Evolutionary conservation across 2,329 filamentous ascomycete species (phyloP), one percentile per base, ranked within the genome.

Genomic region (Neocucurbitaria cava): DNA sequence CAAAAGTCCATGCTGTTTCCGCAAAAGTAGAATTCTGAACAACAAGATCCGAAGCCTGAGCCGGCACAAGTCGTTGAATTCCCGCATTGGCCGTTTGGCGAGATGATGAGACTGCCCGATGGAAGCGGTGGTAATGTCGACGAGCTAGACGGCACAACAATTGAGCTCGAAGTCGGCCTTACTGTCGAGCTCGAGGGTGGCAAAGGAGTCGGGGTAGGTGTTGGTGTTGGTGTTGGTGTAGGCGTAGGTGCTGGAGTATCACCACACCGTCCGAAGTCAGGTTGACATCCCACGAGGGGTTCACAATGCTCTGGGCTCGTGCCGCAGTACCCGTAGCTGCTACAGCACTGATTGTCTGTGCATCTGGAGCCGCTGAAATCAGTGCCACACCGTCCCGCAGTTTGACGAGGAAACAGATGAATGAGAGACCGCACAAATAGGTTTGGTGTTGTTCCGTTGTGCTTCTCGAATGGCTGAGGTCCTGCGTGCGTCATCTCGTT

Each of bases 51-150:
- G 20, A 68, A 70, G 5, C 30, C 24, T 2, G 63, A 69, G 3
- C 67, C 67, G 4, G 46, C 63, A 49, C 68, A 71, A 2, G 68
- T 71, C n/a, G 68, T 71, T 6, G 50, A 46, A 38, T 71, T 71
- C 36, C 68, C 67, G 49, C 68, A 71, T 41, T 65, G 63, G 11
- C 68, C 67, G 49, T 70, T 71, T 3, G 56, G 46, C 5, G 65
- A 69, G 13, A 66, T 44, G 38, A 70, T 59, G 5, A 70, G 45
- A 2, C 53, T 62, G 31, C 66, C 66, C 0, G 68, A 64, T 3
- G 68, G 66, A 9, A 68, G 47, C 10, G 68, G 65, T 13, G 68
- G 65, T 13, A 61, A 28, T 9, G 54, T 52, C 9, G 60, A 60
- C 2, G 64, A 64, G 41, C 53, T 62, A 1, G 57, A 48, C 1